Percentiles rank a stretch among this genome's conserved stretches.
phyloP scores from a whole-genome alignment of 805 yeast genomes.

The Komagataella pseudopastoris region DNA sequence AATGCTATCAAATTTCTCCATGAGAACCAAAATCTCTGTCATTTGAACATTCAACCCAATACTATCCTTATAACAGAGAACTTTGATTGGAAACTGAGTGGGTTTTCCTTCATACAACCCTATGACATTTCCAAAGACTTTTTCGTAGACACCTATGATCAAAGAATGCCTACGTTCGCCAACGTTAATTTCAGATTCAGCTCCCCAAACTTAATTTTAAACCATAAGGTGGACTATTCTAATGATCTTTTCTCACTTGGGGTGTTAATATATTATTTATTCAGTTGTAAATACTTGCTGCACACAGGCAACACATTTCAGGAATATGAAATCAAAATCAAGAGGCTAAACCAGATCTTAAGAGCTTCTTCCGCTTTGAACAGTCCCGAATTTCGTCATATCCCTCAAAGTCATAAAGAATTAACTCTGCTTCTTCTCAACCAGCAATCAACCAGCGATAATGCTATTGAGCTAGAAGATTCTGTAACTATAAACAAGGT shows the following conservation, averaged over 20 bases:
- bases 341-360: constrained; percentile 11
- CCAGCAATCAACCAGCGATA: not conserved
- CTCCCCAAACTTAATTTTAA: constrained; percentile 75
- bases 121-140: constrained; percentile 39
- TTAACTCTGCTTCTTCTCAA: not conserved
- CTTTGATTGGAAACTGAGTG: constrained; percentile 91
- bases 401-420: not conserved
- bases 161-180: constrained; percentile 61
- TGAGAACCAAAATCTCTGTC: constrained; percentile 58
- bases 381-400: not conserved
- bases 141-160: constrained; percentile 58
- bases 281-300: constrained; percentile 31
- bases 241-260: constrained; percentile 85
- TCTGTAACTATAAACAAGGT: constrained; percentile 37
- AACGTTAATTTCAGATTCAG: constrained; percentile 59
- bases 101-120: constrained; percentile 44
- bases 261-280: constrained; percentile 56
- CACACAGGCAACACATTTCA: constrained; percentile 35
- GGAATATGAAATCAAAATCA: constrained; percentile 44
- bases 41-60: constrained; percentile 66
- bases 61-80: constrained; percentile 66
- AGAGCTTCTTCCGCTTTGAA: not conserved
- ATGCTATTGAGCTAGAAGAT: constrained; percentile 23
- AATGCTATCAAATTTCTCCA: constrained; percentile 79
- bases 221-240: constrained; percentile 45